Percentiles rank a stretch among this genome's conserved stretches.
These are phyloP conservation scores for Calonectria pteridis DNA, from an alignment of 2,329 filamentous ascomycete species.

Conservation along the genomic window DNA sequence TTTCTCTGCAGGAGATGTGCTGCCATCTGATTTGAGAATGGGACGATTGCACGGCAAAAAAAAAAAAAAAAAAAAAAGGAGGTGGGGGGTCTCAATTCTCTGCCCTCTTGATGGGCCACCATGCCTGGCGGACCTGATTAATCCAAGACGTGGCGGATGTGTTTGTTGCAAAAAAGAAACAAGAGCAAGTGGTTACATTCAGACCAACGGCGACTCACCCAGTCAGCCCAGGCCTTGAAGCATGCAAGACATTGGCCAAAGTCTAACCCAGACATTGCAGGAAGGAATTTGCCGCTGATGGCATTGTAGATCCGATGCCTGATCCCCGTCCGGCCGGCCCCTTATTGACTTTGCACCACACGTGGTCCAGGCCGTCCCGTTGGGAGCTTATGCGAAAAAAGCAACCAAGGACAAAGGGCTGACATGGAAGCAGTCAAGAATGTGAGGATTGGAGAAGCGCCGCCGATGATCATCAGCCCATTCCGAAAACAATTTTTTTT, in stretches of 20 bases:
- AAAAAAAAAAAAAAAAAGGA: no score
- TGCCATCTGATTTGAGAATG: not conserved
- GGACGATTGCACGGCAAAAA: not conserved
- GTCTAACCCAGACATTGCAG: not conserved
- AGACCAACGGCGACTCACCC: not conserved
- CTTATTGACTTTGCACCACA: slow-evolving; percentile 25
- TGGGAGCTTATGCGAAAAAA: slow-evolving; percentile 7
- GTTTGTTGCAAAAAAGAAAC: not conserved
- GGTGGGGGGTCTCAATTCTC: not conserved
- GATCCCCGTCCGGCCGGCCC: not conserved
- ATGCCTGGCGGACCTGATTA: not conserved
- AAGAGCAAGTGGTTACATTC: not conserved
- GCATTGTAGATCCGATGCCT: slow-evolving; percentile 9
- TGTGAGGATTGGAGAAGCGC: not conserved
- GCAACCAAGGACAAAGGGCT: not conserved
- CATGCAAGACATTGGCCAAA: slow-evolving; percentile 16
- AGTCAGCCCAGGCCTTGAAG: not conserved
- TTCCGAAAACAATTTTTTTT: not conserved
- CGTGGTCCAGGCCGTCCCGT: slow-evolving; percentile 23
- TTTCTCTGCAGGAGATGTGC: not conserved
- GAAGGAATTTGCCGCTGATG: slow-evolving; percentile 9
- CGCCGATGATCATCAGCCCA: slow-evolving; percentile 1
- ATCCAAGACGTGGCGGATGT: slow-evolving; percentile 9
- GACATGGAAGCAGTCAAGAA: slow-evolving; percentile 4
- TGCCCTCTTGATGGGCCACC: not conserved